Conservation (phyloP, 192 early-diverging fungal species). For the Backusella westeae region DNA sequence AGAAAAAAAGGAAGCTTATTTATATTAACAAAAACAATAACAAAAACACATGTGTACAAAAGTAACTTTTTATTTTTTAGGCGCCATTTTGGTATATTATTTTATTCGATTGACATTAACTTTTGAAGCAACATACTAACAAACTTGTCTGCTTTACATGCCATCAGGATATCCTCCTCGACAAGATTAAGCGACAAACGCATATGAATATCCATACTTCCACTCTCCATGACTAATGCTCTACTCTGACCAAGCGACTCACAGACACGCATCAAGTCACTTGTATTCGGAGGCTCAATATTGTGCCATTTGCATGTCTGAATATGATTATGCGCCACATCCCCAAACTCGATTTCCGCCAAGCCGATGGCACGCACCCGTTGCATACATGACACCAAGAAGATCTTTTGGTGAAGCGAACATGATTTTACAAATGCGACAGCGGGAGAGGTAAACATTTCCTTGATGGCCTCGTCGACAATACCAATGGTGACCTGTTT, state of each 20-base stretch:
- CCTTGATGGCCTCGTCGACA: slow-evolving; percentile 78
- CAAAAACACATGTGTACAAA: background rate
- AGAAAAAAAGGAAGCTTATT: background rate
- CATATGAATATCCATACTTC: slow-evolving; percentile 65
- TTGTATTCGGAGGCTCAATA: slow-evolving; percentile 55
- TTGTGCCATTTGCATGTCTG: slow-evolving; percentile 68
- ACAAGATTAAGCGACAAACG: slow-evolving; percentile 67
- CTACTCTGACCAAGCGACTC: slow-evolving; percentile 59
- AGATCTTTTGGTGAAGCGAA: slow-evolving; percentile 85
- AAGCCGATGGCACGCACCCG: slow-evolving; percentile 63
- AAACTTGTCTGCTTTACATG: slow-evolving; percentile 60
- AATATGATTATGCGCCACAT: slow-evolving; percentile 64
- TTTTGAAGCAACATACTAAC: slow-evolving; percentile 49
- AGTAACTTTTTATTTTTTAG: background rate
- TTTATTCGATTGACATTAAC: background rate
- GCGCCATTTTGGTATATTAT: background rate
- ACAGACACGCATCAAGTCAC: slow-evolving; percentile 63
- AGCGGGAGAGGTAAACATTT: slow-evolving; percentile 82
- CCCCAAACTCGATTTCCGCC: slow-evolving; percentile 71
- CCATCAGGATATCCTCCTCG: slow-evolving; percentile 80
- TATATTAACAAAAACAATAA: background rate
- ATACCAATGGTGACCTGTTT: slow-evolving; percentile 62
- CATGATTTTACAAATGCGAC: slow-evolving; percentile 69
- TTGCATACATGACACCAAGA: slow-evolving; percentile 70
- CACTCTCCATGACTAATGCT: slow-evolving; percentile 61